These are phyloP conservation scores for Pulveroboletus sp. DNA, from an alignment of 768 basidiomycete species.

Conservation along the genomic window DNA sequence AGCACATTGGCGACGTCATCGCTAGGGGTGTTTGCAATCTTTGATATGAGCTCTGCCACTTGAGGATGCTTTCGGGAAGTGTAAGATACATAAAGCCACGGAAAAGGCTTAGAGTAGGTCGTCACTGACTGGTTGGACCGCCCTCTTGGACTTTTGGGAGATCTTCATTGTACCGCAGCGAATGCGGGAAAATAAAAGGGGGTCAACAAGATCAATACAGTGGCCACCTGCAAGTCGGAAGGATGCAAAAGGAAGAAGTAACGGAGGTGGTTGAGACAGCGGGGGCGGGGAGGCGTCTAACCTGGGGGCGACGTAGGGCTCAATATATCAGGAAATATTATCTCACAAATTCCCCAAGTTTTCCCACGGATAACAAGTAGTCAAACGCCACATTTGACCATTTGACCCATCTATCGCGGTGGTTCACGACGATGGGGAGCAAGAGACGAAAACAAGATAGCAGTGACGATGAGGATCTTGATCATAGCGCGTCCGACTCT, in stretches of 20 bases:
- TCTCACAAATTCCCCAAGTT: conserved; percentile 12
- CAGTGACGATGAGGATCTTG: conserved; percentile 2
- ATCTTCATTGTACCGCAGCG: conserved; percentile 79
- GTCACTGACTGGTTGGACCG: conserved; percentile 64
- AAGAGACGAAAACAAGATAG: background rate
- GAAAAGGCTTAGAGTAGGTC: background rate
- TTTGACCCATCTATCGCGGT: background rate
- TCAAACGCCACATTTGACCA: too few species aligned
- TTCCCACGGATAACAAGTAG: conserved; percentile 1
- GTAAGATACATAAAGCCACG: conserved; percentile 9
- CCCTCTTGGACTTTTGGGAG: conserved; percentile 78
- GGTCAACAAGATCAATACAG: conserved; percentile 6
- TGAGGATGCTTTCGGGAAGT: conserved; percentile 57
- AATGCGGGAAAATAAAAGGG: conserved; percentile 30
- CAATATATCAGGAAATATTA: conserved; percentile 31
- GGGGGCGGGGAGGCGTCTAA: background rate
- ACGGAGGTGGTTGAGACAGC: conserved; percentile 4
- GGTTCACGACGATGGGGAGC: background rate
- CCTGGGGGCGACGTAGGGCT: conserved; percentile 22
- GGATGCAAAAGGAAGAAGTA: conserved; percentile 11
- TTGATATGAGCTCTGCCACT: conserved; percentile 75
- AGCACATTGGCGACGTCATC: conserved; percentile 70
- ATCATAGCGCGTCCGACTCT: conserved; percentile 13
- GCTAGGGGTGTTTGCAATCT: conserved; percentile 58
- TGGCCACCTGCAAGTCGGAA: conserved; percentile 2